Base-by-base conservation (phyloP, 73 alveolate species). In the Strombidium stylifer region DNA sequence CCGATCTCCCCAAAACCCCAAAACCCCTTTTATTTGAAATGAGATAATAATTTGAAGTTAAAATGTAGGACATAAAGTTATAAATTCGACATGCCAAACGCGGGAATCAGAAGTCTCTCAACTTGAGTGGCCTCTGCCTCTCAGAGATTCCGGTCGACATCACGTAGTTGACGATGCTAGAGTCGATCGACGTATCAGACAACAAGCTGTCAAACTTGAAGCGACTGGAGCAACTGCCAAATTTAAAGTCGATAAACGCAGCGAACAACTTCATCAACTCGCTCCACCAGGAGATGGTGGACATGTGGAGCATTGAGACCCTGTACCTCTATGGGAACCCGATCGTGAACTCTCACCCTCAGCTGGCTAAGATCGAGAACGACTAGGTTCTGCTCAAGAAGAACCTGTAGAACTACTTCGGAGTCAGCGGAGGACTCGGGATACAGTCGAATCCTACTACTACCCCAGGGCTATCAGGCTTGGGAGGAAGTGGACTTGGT, bases 11-110 rank as follows among this genome's bases (percentile, higher is more conserved):
- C n/a, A n/a, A n/a, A n/a, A n/a, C n/a, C n/a, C n/a, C n/a, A n/a
- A n/a, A n/a, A n/a, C n/a, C n/a, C n/a, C n/a, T n/a, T n/a, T n/a
- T n/a, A n/a, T n/a, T n/a, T 3, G 5, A 23, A 20, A 49, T 34
- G 36, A 24, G 39, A 26, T 62, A 62, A 62, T 62, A 15, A 11
- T 14, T 67, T 23, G 18, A 67, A 16, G 27, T 57, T 27, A 67
- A 73, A 46, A 86, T 86, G 97, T 85, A 84, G 72, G 96, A 90
- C 69, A 64, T 90, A 40, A 73, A 69, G 57, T 60, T 90, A 79
- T 73, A 62, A 24, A 82, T 90, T 31, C 47, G 97, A 52, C 89
- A 94, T 45, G 89, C 87, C 40, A 89, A 89, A 49, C 69, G 97
- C 45, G 93, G 92, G 27, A 71, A 76, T 25, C 85, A 76, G 52